A percentile compares a stretch with the other conserved stretches of the same genome.
Conservation (phyloP, 2,329 filamentous ascomycete species). For the Claviceps quebecensis region DNA sequence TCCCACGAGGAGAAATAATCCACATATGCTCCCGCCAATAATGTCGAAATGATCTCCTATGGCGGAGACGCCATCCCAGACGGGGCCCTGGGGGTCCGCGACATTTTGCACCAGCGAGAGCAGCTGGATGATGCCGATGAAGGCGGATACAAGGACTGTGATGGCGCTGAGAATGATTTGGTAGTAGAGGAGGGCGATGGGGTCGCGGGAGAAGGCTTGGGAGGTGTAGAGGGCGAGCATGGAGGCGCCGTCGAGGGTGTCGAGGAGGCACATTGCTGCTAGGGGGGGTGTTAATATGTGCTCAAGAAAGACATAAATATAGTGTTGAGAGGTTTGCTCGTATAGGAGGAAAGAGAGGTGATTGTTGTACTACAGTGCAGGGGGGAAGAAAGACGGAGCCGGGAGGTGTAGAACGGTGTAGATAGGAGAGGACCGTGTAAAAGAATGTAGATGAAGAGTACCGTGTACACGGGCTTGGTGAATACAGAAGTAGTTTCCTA, state of each 20-base stretch:
- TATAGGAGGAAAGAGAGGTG: no score
- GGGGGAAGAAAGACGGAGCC: no score
- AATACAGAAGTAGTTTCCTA: no score
- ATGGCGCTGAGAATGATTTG: conserved; percentile 74
- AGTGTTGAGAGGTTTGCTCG: background rate
- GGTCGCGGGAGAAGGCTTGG: conserved; percentile 61
- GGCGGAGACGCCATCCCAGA: conserved; percentile 76
- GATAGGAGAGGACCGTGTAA: no score
- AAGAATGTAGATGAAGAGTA: no score
- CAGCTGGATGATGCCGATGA: conserved; percentile 77
- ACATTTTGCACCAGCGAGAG: conserved; percentile 67
- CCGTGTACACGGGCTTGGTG: no score
- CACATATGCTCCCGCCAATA: conserved; percentile 76
- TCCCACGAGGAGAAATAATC: conserved; percentile 67
- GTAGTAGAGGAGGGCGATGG: conserved; percentile 87
- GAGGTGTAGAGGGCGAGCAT: conserved; percentile 93
- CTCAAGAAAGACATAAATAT: no score
- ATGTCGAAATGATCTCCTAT: conserved; percentile 74
- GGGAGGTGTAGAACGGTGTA: no score
- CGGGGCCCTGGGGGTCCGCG: conserved; percentile 55
- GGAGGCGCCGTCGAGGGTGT: conserved; percentile 81
- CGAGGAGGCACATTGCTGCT: conserved; percentile 90
- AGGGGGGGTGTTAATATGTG: background rate
- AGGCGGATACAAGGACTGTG: conserved; percentile 69
- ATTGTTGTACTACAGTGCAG: no score